A percentile compares a stretch with the other conserved stretches of the same genome.
phyloP scores from a whole-genome alignment of 73 alveolate genomes.

The Uronychia setigera region DNA sequence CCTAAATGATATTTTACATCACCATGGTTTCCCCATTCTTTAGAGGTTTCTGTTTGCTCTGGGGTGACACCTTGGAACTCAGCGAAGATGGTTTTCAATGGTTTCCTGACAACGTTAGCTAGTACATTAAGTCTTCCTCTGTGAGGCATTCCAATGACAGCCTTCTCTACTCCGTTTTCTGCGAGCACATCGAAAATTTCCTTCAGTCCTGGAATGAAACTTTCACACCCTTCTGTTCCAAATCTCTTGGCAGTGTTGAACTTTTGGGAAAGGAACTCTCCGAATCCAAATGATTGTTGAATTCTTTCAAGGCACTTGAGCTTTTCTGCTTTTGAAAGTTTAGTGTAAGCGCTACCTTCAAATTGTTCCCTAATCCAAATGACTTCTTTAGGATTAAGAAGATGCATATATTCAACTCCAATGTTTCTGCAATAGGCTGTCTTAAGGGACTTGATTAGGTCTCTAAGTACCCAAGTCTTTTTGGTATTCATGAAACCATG shows the following conservation, averaged over 20 bases:
- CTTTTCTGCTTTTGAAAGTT: conserved; percentile 56
- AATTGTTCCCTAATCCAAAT: conserved; percentile 83
- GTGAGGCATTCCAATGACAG: conserved; percentile 96
- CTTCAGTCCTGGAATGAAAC: conserved; percentile 83
- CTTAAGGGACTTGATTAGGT: conserved; percentile 65
- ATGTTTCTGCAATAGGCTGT: conserved; percentile 80
- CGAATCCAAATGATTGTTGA: conserved; percentile 70
- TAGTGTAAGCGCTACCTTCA: conserved; percentile 63
- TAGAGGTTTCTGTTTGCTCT: conserved; percentile 30
- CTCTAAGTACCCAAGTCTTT: conserved; percentile 80
- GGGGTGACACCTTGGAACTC: conserved; percentile 55
- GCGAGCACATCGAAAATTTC: conserved; percentile 76
- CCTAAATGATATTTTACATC: conserved; percentile 88
- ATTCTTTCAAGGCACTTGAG: conserved; percentile 61
- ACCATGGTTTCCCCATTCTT: conserved; percentile 66
- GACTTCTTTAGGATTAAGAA: conserved; percentile 67
- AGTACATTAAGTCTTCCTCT: conserved; percentile 94
- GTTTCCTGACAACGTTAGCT: conserved; percentile 77
- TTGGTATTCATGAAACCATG: conserved; percentile 53
- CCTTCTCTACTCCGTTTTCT: conserved; percentile 75
- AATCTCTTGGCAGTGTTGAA: conserved; percentile 90
- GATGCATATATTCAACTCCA: conserved; percentile 89
- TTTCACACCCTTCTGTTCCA: conserved; percentile 90
- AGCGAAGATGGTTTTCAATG: conserved; percentile 70
- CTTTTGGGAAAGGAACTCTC: conserved; percentile 70